These are phyloP conservation scores for Aspergillus persii DNA, from an alignment of 2,329 filamentous ascomycete genomes.

Conservation along the genomic window DNA sequence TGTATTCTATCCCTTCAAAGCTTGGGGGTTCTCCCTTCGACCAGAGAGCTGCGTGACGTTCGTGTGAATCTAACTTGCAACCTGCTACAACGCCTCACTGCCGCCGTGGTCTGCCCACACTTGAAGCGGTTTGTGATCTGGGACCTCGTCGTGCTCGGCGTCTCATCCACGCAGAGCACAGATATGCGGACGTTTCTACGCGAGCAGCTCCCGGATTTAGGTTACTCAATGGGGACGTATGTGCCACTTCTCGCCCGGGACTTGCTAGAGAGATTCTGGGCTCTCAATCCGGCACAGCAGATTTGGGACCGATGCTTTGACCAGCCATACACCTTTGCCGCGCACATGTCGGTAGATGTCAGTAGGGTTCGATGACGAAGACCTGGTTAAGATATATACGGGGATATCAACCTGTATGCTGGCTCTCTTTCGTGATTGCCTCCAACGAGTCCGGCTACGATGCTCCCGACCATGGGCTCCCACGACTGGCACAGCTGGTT, in stretches of 20 bases:
- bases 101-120: conserved; percentile 13
- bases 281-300: conserved; percentile 20
- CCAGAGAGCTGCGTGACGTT: conserved; percentile 7
- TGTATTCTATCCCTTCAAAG: conserved; percentile 40
- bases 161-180: conserved; percentile 26
- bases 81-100: conserved; percentile 14
- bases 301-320: conserved; percentile 43
- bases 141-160: conserved; percentile 39
- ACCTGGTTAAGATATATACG: conserved; percentile 19
- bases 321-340: conserved; percentile 29
- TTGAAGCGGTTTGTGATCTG: conserved; percentile 32
- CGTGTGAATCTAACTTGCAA: background rate
- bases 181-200: conserved; percentile 27
- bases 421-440: conserved; percentile 60
- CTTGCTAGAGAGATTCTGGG: conserved; percentile 37
- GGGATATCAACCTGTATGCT: conserved; percentile 49
- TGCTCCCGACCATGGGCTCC: background rate
- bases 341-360: conserved; percentile 13
- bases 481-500: background rate
- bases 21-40: conserved; percentile 26
- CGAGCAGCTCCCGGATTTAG: conserved; percentile 25
- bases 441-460: conserved; percentile 56
- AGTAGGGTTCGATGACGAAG: background rate
- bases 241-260: conserved; percentile 31
- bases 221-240: conserved; percentile 26